These are phyloP conservation scores for Colletotrichum scovillei DNA, from an alignment of 2,329 filamentous ascomycete genomes.

Conservation along the genomic window DNA sequence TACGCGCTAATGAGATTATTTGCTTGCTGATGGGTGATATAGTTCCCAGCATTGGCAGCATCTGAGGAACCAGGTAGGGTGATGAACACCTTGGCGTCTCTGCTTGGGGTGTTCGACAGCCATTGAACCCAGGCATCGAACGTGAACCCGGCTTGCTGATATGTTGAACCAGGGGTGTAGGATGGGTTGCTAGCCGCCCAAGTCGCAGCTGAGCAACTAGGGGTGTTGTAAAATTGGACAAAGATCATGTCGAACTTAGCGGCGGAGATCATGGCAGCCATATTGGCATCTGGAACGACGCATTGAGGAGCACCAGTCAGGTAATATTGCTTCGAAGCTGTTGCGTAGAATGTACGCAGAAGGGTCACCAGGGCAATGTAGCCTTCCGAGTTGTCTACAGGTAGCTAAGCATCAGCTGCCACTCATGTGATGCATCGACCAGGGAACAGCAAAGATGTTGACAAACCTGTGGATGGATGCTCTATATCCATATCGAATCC, in stretches of 20 bases:
- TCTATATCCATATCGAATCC: constrained; percentile 48
- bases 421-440: too few species aligned
- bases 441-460: too few species aligned
- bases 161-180: constrained; percentile 40
- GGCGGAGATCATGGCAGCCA: constrained; percentile 53
- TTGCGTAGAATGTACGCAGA: constrained; percentile 41
- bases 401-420: background rate
- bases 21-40: constrained; percentile 39
- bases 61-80: constrained; percentile 43
- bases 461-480: constrained; percentile 40
- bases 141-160: constrained; percentile 41
- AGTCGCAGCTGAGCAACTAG: constrained; percentile 47
- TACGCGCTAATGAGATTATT: constrained; percentile 40
- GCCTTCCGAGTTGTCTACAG: constrained; percentile 42
- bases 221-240: constrained; percentile 62
- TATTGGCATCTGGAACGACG: constrained; percentile 49
- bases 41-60: constrained; percentile 39
- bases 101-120: constrained; percentile 41
- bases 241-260: constrained; percentile 55
- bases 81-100: constrained; percentile 43
- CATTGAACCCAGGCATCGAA: constrained; percentile 44
- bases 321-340: constrained; percentile 46
- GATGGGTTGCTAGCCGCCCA: constrained; percentile 39
- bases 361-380: constrained; percentile 43
- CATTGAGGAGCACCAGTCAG: constrained; percentile 61